Evolutionary conservation across 805 yeast species (phyloP).

Genomic region (Saturnispora sanitii): DNA sequence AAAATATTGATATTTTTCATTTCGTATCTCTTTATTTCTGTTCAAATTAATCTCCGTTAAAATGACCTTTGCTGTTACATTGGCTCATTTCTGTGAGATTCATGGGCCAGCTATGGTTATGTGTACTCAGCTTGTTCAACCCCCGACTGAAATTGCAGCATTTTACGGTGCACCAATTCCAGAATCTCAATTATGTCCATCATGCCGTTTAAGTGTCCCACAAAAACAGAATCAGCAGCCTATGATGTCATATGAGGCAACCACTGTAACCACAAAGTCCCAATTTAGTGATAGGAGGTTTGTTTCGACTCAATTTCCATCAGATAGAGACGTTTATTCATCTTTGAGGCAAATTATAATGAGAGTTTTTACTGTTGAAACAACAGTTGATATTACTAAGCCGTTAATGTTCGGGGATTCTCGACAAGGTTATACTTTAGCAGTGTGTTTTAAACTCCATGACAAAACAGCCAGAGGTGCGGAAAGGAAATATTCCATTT

Average conservation of each 20-base stretch:
- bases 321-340: slow-evolving; percentile 40
- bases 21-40: not conserved
- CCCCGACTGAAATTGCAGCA: slow-evolving; percentile 2
- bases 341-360: slow-evolving; percentile 49
- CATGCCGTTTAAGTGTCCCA: slow-evolving; percentile 39
- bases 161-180: slow-evolving; percentile 34
- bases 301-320: slow-evolving; percentile 54
- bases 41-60: not conserved
- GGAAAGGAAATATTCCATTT: slow-evolving; percentile 55
- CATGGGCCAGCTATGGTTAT: slow-evolving; percentile 64
- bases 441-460: slow-evolving; percentile 48
- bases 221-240: not conserved
- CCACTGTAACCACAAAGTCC: slow-evolving; percentile 11
- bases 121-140: slow-evolving; percentile 41
- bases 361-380: slow-evolving; percentile 58
- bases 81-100: slow-evolving; percentile 70
- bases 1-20: not conserved
- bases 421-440: slow-evolving; percentile 48
- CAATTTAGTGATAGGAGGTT: slow-evolving; percentile 19
- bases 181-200: slow-evolving; percentile 35
- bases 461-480: slow-evolving; percentile 67
- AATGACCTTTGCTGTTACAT: slow-evolving; percentile 37
- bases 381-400: slow-evolving; percentile 45
- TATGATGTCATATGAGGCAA: slow-evolving; percentile 1
- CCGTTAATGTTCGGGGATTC: slow-evolving; percentile 61